Percentiles rank a stretch among this genome's conserved stretches.
Evolutionary conservation across 2,329 filamentous ascomycete species (phyloP).

Genomic region (Monosporascus sp.): DNA sequence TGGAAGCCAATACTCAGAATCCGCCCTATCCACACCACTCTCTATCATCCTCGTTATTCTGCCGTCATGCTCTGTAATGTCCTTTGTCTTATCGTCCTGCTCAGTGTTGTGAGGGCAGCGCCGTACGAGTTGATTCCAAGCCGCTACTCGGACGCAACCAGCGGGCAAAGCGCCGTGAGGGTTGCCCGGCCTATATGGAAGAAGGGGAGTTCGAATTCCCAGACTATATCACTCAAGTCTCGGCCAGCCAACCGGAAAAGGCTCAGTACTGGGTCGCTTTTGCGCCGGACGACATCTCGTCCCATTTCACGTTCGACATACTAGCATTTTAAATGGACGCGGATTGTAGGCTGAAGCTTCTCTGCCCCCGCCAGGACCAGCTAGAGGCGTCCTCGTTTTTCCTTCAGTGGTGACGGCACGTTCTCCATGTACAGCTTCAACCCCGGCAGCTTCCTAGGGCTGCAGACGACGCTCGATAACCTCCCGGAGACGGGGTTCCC

Average conservation of each 20-base stretch:
- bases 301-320: conserved; percentile 42
- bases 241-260: conserved; percentile 26
- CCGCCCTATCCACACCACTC: too few species aligned
- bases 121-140: conserved; percentile 24
- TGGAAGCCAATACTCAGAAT: too few species aligned
- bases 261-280: conserved; percentile 33
- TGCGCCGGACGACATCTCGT: conserved; percentile 29
- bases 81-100: background rate
- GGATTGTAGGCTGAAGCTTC: conserved; percentile 42
- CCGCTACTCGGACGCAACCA: conserved; percentile 18
- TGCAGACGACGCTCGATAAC: conserved; percentile 24
- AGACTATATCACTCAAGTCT: conserved; percentile 29
- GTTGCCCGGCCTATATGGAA: conserved; percentile 23
- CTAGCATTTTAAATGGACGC: conserved; percentile 31
- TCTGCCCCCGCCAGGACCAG: conserved; percentile 32
- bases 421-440: conserved; percentile 26
- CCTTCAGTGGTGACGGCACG: conserved; percentile 31
- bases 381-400: conserved; percentile 29
- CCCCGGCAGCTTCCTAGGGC: conserved; percentile 23
- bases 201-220: conserved; percentile 25
- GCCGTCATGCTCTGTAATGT: too few species aligned
- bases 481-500: conserved; percentile 21
- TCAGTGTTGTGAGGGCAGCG: conserved; percentile 11
- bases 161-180: conserved; percentile 13
- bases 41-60: too few species aligned